A percentile compares a stretch with the other conserved stretches of the same genome.
Evolutionary conservation across 2,329 filamentous ascomycete genomes (phyloP).

Genomic region (Xenoacremonium recifei): DNA sequence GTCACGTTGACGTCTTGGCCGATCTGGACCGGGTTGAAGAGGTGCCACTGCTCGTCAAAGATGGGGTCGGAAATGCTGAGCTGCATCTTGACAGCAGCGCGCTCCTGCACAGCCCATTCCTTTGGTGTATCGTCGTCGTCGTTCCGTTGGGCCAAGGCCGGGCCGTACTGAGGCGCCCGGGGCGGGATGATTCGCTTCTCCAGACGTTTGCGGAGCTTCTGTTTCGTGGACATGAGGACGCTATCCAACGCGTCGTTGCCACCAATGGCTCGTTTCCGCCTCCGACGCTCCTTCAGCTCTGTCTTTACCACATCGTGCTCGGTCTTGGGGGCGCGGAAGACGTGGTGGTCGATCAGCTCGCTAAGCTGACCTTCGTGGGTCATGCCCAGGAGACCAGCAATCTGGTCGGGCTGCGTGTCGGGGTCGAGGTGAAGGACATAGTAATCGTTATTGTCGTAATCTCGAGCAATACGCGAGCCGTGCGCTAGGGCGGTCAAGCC

Average conservation of each 20-base stretch:
- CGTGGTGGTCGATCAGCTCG: slow-evolving; percentile 75
- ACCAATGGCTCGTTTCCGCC: slow-evolving; percentile 59
- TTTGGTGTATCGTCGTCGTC: slow-evolving; percentile 17
- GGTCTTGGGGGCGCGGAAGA: slow-evolving; percentile 73
- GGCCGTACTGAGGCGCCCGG: slow-evolving; percentile 28
- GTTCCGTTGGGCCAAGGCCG: slow-evolving; percentile 8
- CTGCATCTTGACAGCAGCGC: slow-evolving; percentile 58
- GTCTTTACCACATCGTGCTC: slow-evolving; percentile 58
- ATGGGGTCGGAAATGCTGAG: slow-evolving; percentile 87
- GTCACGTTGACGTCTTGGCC: slow-evolving; percentile 98
- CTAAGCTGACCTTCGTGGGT: slow-evolving; percentile 79
- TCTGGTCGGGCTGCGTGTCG: slow-evolving; percentile 60
- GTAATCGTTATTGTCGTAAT: slow-evolving; percentile 83
- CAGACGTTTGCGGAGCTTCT: slow-evolving; percentile 49
- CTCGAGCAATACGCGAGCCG: slow-evolving; percentile 55
- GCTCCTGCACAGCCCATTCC: slow-evolving; percentile 51
- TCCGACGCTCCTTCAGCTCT: slow-evolving; percentile 52
- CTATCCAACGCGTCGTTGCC: slow-evolving; percentile 64
- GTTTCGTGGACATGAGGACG: slow-evolving; percentile 79
- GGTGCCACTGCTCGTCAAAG: slow-evolving; percentile 93
- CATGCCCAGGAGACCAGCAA: slow-evolving; percentile 73
- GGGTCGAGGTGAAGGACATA: slow-evolving; percentile 84
- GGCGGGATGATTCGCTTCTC: slow-evolving; percentile 51
- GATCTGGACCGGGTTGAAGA: slow-evolving; percentile 76
- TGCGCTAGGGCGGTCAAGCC: slow-evolving; percentile 50